These are phyloP conservation scores for Allium fistulosum DNA, from an alignment of 106 monocot species.

Conservation along the genomic window DNA sequence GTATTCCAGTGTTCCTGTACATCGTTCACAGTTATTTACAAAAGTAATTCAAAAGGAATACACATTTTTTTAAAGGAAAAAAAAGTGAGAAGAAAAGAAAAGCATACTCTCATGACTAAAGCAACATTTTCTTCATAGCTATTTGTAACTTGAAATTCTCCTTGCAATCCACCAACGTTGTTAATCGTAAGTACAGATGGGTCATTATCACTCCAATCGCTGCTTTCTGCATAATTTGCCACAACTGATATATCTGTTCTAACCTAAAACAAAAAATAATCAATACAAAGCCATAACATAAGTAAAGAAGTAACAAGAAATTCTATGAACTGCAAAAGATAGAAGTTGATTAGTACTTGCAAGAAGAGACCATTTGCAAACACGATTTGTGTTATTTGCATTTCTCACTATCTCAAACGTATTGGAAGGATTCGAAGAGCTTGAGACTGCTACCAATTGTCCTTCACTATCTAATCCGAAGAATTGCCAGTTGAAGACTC, in stretches of 20 bases:
- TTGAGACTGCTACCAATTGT: conserved; percentile 20
- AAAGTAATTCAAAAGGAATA: conserved; percentile 7
- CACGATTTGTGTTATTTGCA: conserved; percentile 46
- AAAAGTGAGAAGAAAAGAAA: not conserved
- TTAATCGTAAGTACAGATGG: conserved; percentile 73
- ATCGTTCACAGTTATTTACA: not conserved
- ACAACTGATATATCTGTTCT: conserved; percentile 40
- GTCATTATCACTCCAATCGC: conserved; percentile 63
- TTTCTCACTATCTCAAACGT: conserved; percentile 48
- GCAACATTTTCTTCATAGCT: conserved; percentile 31
- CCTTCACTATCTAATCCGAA: conserved; percentile 35
- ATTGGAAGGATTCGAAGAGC: conserved; percentile 37
- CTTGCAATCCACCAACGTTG: conserved; percentile 58
- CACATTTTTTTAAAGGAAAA: not conserved
- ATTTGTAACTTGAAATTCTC: conserved; percentile 89
- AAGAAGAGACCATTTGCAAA: conserved; percentile 54
- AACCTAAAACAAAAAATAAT: conserved; percentile 37
- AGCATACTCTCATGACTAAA: not conserved
- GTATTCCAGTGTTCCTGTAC: conserved; percentile 53
- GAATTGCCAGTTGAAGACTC: conserved; percentile 60
- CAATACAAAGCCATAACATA: not conserved
- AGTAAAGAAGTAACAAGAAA: not conserved
- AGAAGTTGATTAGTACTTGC: conserved; percentile 62
- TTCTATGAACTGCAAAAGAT: not conserved
- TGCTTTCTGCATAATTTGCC: conserved; percentile 39